Base-by-base conservation (phyloP, 2,329 filamentous ascomycete species). In the Gnomoniopsis sp. region DNA sequence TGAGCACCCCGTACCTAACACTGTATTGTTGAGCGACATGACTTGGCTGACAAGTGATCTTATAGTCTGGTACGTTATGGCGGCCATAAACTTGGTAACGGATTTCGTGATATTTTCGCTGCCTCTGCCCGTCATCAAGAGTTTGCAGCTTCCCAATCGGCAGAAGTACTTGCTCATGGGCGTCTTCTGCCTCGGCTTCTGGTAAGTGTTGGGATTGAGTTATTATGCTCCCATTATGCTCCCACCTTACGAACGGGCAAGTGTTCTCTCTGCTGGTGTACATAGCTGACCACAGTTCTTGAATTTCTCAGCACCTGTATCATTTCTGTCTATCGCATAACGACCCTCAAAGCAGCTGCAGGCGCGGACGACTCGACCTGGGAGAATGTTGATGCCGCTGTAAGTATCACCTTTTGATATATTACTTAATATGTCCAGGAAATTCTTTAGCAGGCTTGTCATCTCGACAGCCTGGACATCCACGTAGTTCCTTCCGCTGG, bases 321-420 rank as follows among this genome's bases (percentile, higher is more conserved):
- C 43, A 68, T 69, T 30, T 68, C 67, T 8, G 61, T 66, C 49
- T 61, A 68, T 36, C 66, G 68, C 22, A 65, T 69, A 36, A 63
- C 63, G 6, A 68, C 67, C 3, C 66, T 69, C n/a, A 60, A 61
- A 14, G 53, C 56, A 14, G 67, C 67, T n/a, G 65, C 60, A 8
- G 56, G 36, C 22, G 52, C 62, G 1, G 51, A 63, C 3, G 59
- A 67, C 44, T 60, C 65, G 2, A 66, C 64, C 38, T 69, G 68
- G 68, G 67, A 67, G 41, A 69, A 69, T 49, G 66, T 65, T 15
- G 60, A 63, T 41, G 67, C 69, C 1, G 69, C 69, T 6, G 49
- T 46, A 46, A 46, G 43, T n/a, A n/a, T n/a, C n/a, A n/a, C n/a
- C n/a, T 46, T 19, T 19, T 3, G 3, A 46, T 11, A 8, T 36